Base-by-base conservation (phyloP, 805 yeast genomes). In the Myxozyma sirexii region DNA sequence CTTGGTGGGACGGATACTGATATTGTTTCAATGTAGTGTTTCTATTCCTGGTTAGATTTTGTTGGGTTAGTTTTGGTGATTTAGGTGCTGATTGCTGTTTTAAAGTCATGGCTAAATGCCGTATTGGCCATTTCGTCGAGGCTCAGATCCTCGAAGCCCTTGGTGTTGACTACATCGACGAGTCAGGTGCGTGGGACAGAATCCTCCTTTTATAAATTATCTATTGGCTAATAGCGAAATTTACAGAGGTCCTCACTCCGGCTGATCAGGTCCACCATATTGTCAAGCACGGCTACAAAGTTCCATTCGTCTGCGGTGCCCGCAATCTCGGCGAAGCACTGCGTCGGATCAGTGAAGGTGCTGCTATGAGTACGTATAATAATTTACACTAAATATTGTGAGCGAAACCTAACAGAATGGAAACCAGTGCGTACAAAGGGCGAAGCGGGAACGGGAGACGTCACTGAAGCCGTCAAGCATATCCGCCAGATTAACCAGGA, bases 381-480 rank as follows among this genome's bases (percentile, higher is more conserved):
- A 3, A 15, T 10, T 31, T 31, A 8, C 8, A 46, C 6, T 44
- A 15, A n/a, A n/a, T n/a, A n/a, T n/a, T 35, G 19, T 29, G 6
- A 29, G 10, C 4, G n/a, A 13, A 10, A 15, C 19, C n/a, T n/a
- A 21, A 29, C 26, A 17, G n/a, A 44, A 7, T 15, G 5, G 6
- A 19, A 23, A 4, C 4, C 19, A 63, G 67, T 88, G 71, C 81
- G 94, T 72, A 85, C 94, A 65, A 88, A 88, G 75, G 96, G 96
- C 67, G 96, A 88, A 73, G 94, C 96, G 37, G 96, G 96, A 46
- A 88, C 96, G 39, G 96, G 96, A 56, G 94, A 88, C 73, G 84
- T 88, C 54, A 83, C 89, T 43, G 93, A 88, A 73, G 94, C 94
- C 13, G 90, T 88, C 59, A 82, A 79, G 69, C 96, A 88, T 73